A percentile compares a stretch with the other conserved stretches of the same genome.
Evolutionary conservation across 352 stramenopile genomes (phyloP).

Genomic region (Blastocystis sp.): DNA sequence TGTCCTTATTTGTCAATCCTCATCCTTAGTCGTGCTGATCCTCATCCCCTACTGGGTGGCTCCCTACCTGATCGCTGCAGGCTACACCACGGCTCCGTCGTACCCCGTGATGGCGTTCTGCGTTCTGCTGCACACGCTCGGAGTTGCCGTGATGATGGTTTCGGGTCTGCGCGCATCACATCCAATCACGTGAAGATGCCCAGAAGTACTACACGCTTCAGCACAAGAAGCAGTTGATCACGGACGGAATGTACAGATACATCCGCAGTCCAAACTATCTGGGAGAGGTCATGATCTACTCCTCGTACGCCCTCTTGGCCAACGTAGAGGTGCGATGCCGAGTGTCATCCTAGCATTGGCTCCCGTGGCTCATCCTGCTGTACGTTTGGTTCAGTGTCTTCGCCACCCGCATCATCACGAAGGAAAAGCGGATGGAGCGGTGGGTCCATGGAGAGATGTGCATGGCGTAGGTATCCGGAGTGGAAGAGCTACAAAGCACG

Average conservation of each 20-base stretch:
- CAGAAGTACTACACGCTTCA: conserved; percentile 66
- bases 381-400: conserved; percentile 54
- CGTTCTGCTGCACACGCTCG: conserved; percentile 32
- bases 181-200: conserved; percentile 1
- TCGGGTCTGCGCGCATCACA: neutral
- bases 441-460: neutral
- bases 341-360: conserved; percentile 23
- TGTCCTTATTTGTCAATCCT: no score
- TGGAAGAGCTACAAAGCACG: conserved; percentile 33
- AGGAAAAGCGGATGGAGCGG: conserved; percentile 58
- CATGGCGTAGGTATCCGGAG: conserved; percentile 16
- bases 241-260: conserved; percentile 55
- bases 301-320: conserved; percentile 21
- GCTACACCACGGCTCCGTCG: conserved; percentile 19
- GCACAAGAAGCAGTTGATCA: conserved; percentile 60
- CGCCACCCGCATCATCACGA: conserved; percentile 47
- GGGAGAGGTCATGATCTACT: conserved; percentile 62
- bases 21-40: conserved; percentile 20
- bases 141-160: conserved; percentile 56
- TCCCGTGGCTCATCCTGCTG: conserved; percentile 53
- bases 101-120: conserved; percentile 13
- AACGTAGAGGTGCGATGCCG: neutral
- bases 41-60: conserved; percentile 60
- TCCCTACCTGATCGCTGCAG: conserved; percentile 51
- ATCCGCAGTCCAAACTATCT: conserved; percentile 63